A percentile compares a stretch with the other conserved stretches of the same genome.
Evolutionary conservation across 75 land plant species (phyloP).

Genomic region (Ceratopteris richardii): DNA sequence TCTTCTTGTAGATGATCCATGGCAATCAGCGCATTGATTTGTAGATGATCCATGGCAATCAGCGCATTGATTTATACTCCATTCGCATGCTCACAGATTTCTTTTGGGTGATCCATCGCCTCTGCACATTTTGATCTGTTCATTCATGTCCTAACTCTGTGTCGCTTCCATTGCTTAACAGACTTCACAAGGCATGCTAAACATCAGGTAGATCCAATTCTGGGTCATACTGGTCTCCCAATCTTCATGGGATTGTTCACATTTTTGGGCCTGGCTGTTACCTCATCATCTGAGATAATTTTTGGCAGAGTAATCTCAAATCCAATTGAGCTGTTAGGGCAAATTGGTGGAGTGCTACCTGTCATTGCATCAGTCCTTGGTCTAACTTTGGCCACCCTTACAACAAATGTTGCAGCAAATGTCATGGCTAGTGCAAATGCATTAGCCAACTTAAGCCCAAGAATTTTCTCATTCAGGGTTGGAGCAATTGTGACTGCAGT

Average conservation of each 20-base stretch:
- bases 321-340: slow-evolving; percentile 59
- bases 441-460: slow-evolving; percentile 59
- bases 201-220: slow-evolving; percentile 58
- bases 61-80: no score
- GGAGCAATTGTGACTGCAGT: slow-evolving; percentile 67
- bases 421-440: slow-evolving; percentile 92
- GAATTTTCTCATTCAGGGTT: slow-evolving; percentile 46
- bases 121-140: no score
- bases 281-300: slow-evolving; percentile 67
- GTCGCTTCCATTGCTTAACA: no score
- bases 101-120: no score
- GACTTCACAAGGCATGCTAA: slow-evolving; percentile 70
- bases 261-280: slow-evolving; percentile 78
- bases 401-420: slow-evolving; percentile 95
- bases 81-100: no score
- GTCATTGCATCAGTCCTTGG: slow-evolving; percentile 52
- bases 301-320: slow-evolving; percentile 65
- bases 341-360: slow-evolving; percentile 53
- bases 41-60: no score
- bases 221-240: slow-evolving; percentile 74
- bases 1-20: no score
- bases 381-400: slow-evolving; percentile 69
- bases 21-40: no score
- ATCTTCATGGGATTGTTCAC: slow-evolving; percentile 82
- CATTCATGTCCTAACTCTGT: no score